These are phyloP conservation scores for Phialocephala subalpina DNA, from an alignment of 2,329 filamentous ascomycete species.

Conservation along the genomic window DNA sequence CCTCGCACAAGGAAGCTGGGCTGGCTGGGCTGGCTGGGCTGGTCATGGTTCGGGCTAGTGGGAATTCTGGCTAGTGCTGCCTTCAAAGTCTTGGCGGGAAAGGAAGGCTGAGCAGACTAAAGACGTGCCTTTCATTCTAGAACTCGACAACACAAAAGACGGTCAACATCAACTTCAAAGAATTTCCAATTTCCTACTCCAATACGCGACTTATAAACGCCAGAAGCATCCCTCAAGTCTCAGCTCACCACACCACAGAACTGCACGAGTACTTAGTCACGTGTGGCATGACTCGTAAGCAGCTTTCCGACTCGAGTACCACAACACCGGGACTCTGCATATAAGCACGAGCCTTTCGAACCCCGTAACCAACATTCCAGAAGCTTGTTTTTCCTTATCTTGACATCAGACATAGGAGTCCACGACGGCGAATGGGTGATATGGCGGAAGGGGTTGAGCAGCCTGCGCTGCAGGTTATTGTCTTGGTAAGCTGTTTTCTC, in stretches of 20 bases:
- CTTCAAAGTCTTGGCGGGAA: background rate
- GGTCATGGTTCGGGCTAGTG: background rate
- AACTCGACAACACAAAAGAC: background rate
- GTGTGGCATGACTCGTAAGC: background rate
- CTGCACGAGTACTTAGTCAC: slow-evolving; percentile 2
- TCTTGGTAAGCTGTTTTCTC: slow-evolving; percentile 65
- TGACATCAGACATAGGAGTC: background rate
- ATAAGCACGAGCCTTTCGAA: slow-evolving; percentile 22
- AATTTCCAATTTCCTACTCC: background rate
- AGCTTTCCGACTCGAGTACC: slow-evolving; percentile 12
- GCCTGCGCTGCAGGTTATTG: slow-evolving; percentile 75
- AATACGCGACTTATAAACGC: background rate
- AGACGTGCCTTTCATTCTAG: background rate
- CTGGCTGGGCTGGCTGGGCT: background rate
- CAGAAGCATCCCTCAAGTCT: background rate
- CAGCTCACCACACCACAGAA: background rate
- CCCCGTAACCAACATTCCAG: slow-evolving; percentile 5
- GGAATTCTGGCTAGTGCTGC: background rate
- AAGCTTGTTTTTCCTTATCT: background rate
- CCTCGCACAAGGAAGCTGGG: background rate
- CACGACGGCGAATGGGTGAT: slow-evolving; percentile 23
- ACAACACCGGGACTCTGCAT: slow-evolving; percentile 26
- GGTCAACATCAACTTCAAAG: background rate
- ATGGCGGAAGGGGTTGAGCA: slow-evolving; percentile 21
- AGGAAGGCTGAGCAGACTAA: background rate